Evolutionary conservation across 2,329 filamentous ascomycete species (phyloP).

Genomic region (Ophiostoma himal-ulmi): DNA sequence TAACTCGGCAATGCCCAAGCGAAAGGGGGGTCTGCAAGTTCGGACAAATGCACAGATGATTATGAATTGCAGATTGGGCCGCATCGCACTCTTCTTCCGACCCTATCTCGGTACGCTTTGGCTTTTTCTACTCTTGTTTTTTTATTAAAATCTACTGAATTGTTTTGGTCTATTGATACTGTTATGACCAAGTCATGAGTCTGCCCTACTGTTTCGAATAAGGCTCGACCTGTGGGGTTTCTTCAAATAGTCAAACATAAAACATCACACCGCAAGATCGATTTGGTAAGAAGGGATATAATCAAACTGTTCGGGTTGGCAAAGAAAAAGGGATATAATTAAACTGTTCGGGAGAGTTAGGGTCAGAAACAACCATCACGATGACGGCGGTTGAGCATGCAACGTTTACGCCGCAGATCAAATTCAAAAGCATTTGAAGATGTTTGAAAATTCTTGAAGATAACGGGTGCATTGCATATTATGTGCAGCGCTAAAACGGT

Average conservation of each 20-base stretch:
- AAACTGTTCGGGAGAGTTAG: neutral
- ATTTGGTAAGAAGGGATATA: neutral
- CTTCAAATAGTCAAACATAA: neutral
- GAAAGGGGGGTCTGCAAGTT: neutral
- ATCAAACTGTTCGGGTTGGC: neutral
- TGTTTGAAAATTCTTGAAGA: neutral
- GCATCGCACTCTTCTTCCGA: constrained; percentile 22
- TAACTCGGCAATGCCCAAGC: neutral
- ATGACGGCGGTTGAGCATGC: neutral
- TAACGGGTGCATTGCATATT: neutral
- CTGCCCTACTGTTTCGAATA: neutral
- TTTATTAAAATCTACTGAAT: too few relatives aligned
- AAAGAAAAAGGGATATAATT: neutral
- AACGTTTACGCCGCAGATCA: neutral
- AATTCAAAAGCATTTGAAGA: neutral
- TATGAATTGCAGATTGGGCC: constrained; percentile 24
- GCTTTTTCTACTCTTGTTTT: neutral
- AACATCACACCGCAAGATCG: neutral
- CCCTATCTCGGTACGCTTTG: constrained; percentile 7
- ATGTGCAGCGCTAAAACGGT: neutral
- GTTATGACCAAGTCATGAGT: neutral
- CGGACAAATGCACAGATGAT: constrained; percentile 16
- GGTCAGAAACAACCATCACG: neutral
- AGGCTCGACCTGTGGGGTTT: neutral
- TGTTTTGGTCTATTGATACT: neutral